Evolutionary conservation across 768 basidiomycete species (phyloP).

Genomic region (Lanmaoa rubissima): DNA sequence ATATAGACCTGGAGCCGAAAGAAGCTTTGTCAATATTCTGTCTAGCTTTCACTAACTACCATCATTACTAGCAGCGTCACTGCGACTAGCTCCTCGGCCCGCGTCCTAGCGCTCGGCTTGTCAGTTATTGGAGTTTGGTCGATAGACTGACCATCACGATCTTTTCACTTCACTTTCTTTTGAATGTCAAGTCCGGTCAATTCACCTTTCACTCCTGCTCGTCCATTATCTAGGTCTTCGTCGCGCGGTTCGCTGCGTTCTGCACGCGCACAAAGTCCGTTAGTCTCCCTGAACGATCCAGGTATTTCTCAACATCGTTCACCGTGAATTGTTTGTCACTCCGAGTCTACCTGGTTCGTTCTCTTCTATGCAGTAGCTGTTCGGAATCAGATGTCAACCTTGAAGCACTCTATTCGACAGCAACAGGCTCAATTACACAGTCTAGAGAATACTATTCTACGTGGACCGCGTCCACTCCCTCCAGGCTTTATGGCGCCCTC

Average conservation of each 20-base stretch:
- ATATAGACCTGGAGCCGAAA: conserved; percentile 12
- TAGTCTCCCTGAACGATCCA: conserved; percentile 57
- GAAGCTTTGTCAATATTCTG: neutral
- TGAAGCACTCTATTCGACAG: conserved; percentile 81
- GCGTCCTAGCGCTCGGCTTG: conserved; percentile 3
- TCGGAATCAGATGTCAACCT: conserved; percentile 74
- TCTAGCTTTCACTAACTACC: neutral
- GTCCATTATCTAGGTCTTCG: conserved; percentile 45
- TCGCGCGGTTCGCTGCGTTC: conserved; percentile 50
- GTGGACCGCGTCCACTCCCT: conserved; percentile 61
- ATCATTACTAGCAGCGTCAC: conserved; percentile 8
- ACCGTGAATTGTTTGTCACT: conserved; percentile 23
- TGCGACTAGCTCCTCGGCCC: conserved; percentile 6
- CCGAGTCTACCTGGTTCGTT: conserved; percentile 26
- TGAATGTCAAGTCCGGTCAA: conserved; percentile 36
- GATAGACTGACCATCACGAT: conserved; percentile 24
- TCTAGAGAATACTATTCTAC: conserved; percentile 67
- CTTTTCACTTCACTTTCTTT: conserved; percentile 21
- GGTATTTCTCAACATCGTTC: conserved; percentile 44
- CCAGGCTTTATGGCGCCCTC: conserved; percentile 39
- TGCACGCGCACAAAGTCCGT: conserved; percentile 53
- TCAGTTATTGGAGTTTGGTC: conserved; percentile 15
- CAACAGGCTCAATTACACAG: conserved; percentile 76
- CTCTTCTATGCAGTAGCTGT: conserved; percentile 55
- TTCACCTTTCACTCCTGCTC: conserved; percentile 34